Percentiles rank a stretch among this genome's conserved stretches.
phyloP scores from a whole-genome alignment of 345 rosid species.

The rapeseed (Brassica napus) region Da-Ae NC_063444.1:30939501-30940000 shows the following conservation, averaged over 20 bases:
- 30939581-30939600: background rate
- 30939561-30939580: background rate
- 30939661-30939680: background rate
- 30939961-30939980: background rate
- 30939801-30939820: background rate
- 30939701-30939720: no score
- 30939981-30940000: no score
- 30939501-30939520: background rate
- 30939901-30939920: background rate
- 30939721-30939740: background rate
- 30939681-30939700: background rate
- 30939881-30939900: background rate
- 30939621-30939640: background rate
- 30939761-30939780: background rate
- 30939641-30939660: background rate
- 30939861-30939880: background rate
- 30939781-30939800: background rate
- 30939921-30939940: background rate
- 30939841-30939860: background rate
- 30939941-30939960: background rate
- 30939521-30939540: background rate
- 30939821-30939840: background rate
- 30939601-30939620: background rate
- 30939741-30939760: background rate
- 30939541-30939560: background rate